phyloP scores from a whole-genome alignment of 2,329 filamentous ascomycete species.

The Penicillium digitatum region DNA sequence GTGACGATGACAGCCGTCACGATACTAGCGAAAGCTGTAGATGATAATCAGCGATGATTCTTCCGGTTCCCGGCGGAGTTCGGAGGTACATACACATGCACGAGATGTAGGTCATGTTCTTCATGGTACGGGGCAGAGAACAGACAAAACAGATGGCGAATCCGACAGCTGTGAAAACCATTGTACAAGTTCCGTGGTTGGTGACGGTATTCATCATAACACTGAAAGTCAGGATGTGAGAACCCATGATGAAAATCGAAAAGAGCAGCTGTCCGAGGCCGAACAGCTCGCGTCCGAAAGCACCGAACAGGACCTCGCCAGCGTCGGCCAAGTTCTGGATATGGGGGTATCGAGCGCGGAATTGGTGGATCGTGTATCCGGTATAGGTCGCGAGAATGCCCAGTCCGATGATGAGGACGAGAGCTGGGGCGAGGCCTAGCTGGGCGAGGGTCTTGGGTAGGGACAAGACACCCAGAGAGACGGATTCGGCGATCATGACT shows the following conservation, averaged over 20 bases:
- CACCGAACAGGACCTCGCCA: constrained; percentile 59
- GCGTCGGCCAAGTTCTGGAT: constrained; percentile 66
- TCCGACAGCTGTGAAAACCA: constrained; percentile 59
- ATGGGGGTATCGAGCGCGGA: constrained; percentile 55
- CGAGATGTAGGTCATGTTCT: constrained; percentile 59
- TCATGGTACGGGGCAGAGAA: constrained; percentile 60
- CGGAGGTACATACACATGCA: constrained; percentile 46
- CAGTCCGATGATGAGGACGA: constrained; percentile 53
- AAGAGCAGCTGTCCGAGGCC: constrained; percentile 61
- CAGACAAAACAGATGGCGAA: constrained; percentile 56
- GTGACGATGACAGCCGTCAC: constrained; percentile 62
- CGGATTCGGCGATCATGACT: constrained; percentile 26
- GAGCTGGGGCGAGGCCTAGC: constrained; percentile 33
- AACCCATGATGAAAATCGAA: constrained; percentile 65
- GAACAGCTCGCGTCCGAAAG: constrained; percentile 59
- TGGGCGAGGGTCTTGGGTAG: constrained; percentile 18
- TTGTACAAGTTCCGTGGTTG: constrained; percentile 58
- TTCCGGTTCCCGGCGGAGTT: too few species aligned
- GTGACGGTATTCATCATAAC: constrained; percentile 65
- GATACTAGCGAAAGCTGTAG: constrained; percentile 59
- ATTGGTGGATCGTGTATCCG: constrained; percentile 57
- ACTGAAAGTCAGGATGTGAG: constrained; percentile 66
- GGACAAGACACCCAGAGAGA: constrained; percentile 21
- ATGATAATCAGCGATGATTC: neutral
- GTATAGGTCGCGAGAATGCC: constrained; percentile 57